Percentiles rank a stretch among this genome's conserved stretches.
Evolutionary conservation across 345 rosid genomes (phyloP).

Genomic region (Linum tenue): DNA sequence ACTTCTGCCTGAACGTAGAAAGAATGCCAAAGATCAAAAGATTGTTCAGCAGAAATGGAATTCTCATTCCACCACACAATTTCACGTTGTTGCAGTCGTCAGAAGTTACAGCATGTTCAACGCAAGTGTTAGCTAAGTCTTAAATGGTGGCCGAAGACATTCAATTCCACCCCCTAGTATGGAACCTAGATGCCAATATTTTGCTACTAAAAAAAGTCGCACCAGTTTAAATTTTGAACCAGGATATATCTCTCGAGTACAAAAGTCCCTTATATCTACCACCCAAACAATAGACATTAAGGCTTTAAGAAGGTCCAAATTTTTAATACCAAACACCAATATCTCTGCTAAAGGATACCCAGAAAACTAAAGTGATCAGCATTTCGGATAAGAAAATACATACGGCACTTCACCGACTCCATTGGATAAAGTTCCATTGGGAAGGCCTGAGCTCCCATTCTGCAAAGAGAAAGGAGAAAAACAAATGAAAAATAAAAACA

Average conservation of each 20-base stretch:
- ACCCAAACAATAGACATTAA: not conserved
- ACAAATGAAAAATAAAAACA: not conserved
- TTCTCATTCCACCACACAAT: not conserved
- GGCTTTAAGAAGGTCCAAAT: not conserved
- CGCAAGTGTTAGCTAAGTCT: not conserved
- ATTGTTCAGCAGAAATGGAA: slow-evolving; percentile 3
- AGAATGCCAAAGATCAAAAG: not conserved
- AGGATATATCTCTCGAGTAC: no score
- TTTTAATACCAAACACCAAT: not conserved
- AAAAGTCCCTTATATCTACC: no score
- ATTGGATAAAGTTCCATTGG: slow-evolving; percentile 32
- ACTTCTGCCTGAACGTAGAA: slow-evolving; percentile 46
- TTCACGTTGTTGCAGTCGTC: not conserved
- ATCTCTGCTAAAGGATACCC: not conserved
- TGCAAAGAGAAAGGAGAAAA: slow-evolving; percentile 21
- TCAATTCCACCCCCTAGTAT: not conserved
- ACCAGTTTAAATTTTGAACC: no score
- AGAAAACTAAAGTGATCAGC: not conserved
- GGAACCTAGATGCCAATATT: not conserved
- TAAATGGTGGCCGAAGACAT: not conserved
- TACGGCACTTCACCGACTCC: slow-evolving; percentile 53
- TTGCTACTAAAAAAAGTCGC: no score
- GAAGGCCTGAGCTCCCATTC: slow-evolving; percentile 28
- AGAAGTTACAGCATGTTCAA: not conserved
- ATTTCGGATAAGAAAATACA: slow-evolving; percentile 14